Evolutionary conservation across 2,329 filamentous ascomycete species (phyloP), one percentile per base, ranked within the genome.

Genomic region (Emydomyces testavorans): DNA sequence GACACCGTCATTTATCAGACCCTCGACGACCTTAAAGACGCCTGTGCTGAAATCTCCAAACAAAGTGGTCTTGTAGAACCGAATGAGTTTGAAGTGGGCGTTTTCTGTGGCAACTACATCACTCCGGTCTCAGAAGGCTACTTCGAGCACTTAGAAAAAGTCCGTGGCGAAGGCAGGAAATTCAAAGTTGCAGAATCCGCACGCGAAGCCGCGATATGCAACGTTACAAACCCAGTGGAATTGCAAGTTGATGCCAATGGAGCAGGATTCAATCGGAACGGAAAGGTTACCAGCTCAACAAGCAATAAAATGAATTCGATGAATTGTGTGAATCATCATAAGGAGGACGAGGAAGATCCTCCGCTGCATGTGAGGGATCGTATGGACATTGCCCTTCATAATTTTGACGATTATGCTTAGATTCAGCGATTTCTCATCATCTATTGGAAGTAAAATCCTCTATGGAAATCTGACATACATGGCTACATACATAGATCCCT

Each of bases 81-180:
- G 3, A 57, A 76, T 53, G 72, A 82, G 48, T 95, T 95, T 56
- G 90, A 96, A 62, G 80, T 93, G 2, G 89, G 90, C 46, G 89
- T 95, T 6, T 95, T 96, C 70, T 87, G 81, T 60, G 90, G 90
- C 38, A 79, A 80, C 54, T 95, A 95, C 65, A 74, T 85, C 52
- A 95, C 90, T 0, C 79, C 79, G 0, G 83, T 95, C 1, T 77
- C 82, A 1, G 75, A 80, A 5, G 80, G 77, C 31, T 95, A 95
- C 68, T 92, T 95, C 56, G 79, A 85, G 55, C 85, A 87, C 58
- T 72, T 93, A 4, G 82, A 85, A 65, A 71, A 75, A 50, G 67
- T 88, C 15, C 75, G 85, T 46, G 83, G 82, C 39, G 80, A 85
- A 63, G 82, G 77, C 53, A 72, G 75, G 53, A 83, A 83, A 65